Percentiles rank a stretch among this genome's conserved stretches.
Conservation (phyloP, 768 basidiomycete species). For the Naganishia vaughanmartiniae region DNA sequence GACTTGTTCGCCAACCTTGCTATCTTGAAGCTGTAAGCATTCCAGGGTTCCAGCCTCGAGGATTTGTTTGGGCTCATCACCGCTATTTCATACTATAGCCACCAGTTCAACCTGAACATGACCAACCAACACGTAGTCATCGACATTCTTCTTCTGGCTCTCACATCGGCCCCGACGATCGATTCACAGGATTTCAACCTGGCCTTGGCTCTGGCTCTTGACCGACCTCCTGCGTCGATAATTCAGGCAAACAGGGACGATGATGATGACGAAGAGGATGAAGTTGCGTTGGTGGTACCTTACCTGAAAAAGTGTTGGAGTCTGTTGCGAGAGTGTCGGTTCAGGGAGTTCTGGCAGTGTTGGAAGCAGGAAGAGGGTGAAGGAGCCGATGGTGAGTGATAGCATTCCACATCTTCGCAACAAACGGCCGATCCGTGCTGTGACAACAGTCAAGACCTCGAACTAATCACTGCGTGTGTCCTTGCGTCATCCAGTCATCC, state of each 20-base stretch:
- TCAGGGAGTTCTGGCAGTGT: conserved; percentile 31
- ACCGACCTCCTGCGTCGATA: conserved; percentile 32
- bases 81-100: conserved; percentile 25
- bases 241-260: conserved; percentile 24
- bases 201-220: conserved; percentile 69
- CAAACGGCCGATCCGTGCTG: not conserved
- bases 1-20: conserved; percentile 94
- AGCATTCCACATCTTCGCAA: not conserved
- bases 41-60: not conserved
- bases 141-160: conserved; percentile 88
- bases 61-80: conserved; percentile 21
- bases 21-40: conserved; percentile 75
- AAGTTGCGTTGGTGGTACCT: conserved; percentile 25
- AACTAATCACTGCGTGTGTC: not conserved
- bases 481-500: conserved; percentile 35
- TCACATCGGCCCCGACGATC: conserved; percentile 67
- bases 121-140: conserved; percentile 90
- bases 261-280: conserved; percentile 32
- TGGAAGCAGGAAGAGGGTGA: conserved; percentile 31
- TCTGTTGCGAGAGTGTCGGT: conserved; percentile 32
- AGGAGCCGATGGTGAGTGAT: conserved; percentile 31
- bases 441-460: too few relatives aligned
- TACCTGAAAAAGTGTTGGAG: conserved; percentile 24
- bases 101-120: conserved; percentile 92
- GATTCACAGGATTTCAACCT: conserved; percentile 82